Evolutionary conservation across 305 asterid species (phyloP), one percentile per base, ranked within the genome.

Genomic region (Solanum chacoense): DNA sequence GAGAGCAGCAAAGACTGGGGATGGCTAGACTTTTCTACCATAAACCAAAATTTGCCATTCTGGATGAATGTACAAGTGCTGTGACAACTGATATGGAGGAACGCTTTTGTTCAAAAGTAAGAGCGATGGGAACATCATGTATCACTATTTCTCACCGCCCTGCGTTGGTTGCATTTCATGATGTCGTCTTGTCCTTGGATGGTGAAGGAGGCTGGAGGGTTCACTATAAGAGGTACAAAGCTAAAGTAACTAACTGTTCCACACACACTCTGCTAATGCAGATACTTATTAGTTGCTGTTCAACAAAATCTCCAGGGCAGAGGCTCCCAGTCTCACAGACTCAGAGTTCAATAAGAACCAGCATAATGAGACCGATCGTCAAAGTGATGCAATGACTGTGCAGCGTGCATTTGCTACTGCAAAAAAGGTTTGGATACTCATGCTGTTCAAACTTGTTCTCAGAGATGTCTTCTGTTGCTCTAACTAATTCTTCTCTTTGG

Each of bases 21-120:
- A 97, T 97, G 99, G 99, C 99, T 91, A 97, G 99, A 90, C 98
- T 97, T 88, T 97, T 97, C 92, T 97, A 96, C 95, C 99, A 97
- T 89, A 97, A 94, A 87, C 99, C 99, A 84, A 97, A 94, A 92
- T 97, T 96, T 91, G 99, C 99, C 50, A 97, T 97, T 90, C 95
- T 97, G 81, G 99, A 97, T 88, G 99, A 97, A 88, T 97, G 99
- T 92, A 97, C 99, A 22, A 97, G 99, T 93, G 99, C 99, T 32
- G 99, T 97, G 90, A 97, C 99, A 88, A 97, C 98, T 59, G 99
- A 96, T 93, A 97, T 97, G 99, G 99, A 97, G 92, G 98, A 96
- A 83, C 98, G 99, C 65, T 97, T 97, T 93, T 97, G 99, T 92
- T 93, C 97, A 78, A 94, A 96, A 94, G 99, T 97, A 88, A 96